Evolutionary conservation across 176 grass and related monocot genomes (phyloP).

Genomic region (Avena atlantica): DNA sequence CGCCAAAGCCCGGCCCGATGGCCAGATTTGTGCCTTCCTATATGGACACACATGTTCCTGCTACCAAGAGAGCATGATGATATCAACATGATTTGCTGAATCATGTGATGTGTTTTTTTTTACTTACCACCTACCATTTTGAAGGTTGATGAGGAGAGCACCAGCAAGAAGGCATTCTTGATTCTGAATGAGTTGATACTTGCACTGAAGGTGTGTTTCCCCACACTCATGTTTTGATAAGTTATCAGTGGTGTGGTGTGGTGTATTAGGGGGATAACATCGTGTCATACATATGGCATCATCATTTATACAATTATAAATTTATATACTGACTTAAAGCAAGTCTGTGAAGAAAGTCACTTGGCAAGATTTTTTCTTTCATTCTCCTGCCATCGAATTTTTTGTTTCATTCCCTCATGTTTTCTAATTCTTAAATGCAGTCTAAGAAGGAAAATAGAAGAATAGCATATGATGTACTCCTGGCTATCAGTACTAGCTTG

Average conservation of each 20-base stretch:
- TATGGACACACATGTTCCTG: not conserved
- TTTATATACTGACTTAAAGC: not conserved
- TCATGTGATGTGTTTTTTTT: conserved; percentile 36
- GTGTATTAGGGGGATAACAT: conserved; percentile 22
- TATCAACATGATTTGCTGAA: conserved; percentile 20
- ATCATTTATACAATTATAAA: conserved; percentile 11
- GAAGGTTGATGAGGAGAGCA: conserved; percentile 89
- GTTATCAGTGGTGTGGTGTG: not conserved
- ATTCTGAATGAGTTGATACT: conserved; percentile 97
- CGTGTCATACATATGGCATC: conserved; percentile 15
- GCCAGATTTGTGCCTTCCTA: not conserved
- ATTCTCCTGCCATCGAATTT: conserved; percentile 1
- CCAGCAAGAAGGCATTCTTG: conserved; percentile 89
- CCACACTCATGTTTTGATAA: conserved; percentile 12
- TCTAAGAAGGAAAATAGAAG: conserved; percentile 93
- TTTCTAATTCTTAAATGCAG: conserved; percentile 47
- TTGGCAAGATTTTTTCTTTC: conserved; percentile 4
- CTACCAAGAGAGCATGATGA: not conserved
- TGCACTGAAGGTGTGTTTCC: conserved; percentile 70
- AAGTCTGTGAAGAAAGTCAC: conserved; percentile 1
- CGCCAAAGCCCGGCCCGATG: too few relatives aligned
- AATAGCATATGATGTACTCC: conserved; percentile 83
- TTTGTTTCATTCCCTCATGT: conserved; percentile 20
- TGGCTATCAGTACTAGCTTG: conserved; percentile 71
- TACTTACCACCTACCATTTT: conserved; percentile 28